Percentiles rank a stretch among this genome's conserved stretches.
Conservation (phyloP, 2,329 filamentous ascomycete species). For the Ilyonectria sp. region DNA sequence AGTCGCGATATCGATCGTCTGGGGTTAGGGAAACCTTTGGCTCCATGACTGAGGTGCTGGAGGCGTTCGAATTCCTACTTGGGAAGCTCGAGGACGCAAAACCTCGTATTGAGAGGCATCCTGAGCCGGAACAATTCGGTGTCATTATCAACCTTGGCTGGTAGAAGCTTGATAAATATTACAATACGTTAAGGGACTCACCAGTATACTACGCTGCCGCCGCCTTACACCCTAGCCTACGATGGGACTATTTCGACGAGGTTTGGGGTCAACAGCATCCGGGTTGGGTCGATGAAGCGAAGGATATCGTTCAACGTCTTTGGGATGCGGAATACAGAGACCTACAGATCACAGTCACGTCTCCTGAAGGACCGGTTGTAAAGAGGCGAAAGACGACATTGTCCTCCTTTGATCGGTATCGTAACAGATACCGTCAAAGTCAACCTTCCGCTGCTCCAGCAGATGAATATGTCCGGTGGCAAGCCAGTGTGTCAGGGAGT, state of each 20-base stretch:
- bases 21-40: too few relatives aligned
- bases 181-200: conserved; percentile 16
- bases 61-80: conserved; percentile 29
- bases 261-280: conserved; percentile 5
- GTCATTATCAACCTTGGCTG: conserved; percentile 26
- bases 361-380: too few relatives aligned
- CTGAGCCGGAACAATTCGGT: conserved; percentile 23
- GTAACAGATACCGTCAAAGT: conserved; percentile 4
- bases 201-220: conserved; percentile 21
- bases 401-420: conserved; percentile 11
- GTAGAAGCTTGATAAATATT: conserved; percentile 31
- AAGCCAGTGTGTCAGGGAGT: neutral
- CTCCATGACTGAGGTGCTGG: too few relatives aligned
- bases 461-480: neutral
- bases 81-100: conserved; percentile 17
- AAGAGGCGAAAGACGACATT: too few relatives aligned
- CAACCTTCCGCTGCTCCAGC: neutral
- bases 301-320: too few relatives aligned
- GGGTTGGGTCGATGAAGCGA: conserved; percentile 10
- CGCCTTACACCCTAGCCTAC: conserved; percentile 21
- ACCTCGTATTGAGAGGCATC: conserved; percentile 2
- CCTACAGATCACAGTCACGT: too few relatives aligned
- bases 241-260: conserved; percentile 31
- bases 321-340: too few relatives aligned
- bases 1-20: conserved; percentile 27